Evolutionary conservation across 2,329 filamentous ascomycete species (phyloP).

Genomic region (Amauroascus verrucosus): DNA sequence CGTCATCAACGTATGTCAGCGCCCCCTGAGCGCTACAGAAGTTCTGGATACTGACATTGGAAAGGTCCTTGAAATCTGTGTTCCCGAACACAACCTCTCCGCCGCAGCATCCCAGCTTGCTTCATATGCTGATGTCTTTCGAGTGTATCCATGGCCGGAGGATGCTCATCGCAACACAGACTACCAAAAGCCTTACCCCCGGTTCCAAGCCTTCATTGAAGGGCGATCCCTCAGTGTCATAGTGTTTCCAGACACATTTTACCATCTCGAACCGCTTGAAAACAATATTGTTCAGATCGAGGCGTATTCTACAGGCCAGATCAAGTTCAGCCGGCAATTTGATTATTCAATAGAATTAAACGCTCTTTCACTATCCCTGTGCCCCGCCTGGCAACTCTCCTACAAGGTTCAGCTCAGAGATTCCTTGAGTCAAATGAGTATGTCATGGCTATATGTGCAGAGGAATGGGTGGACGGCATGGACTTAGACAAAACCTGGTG

Average conservation of each 20-base stretch:
- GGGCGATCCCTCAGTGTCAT: slow-evolving; percentile 1
- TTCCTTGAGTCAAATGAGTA: slow-evolving; percentile 9
- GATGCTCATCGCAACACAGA: slow-evolving; percentile 5
- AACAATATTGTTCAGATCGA: slow-evolving; percentile 12
- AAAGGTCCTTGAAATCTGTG: slow-evolving; percentile 13
- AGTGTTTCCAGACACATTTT: slow-evolving; percentile 12
- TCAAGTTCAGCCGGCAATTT: slow-evolving; percentile 13
- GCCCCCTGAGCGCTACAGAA: neutral
- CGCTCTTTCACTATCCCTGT: slow-evolving; percentile 13
- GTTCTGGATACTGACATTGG: slow-evolving; percentile 2
- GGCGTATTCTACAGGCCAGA: slow-evolving; percentile 5
- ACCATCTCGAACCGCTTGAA: slow-evolving; percentile 11
- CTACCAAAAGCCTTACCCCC: slow-evolving; percentile 8
- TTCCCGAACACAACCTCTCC: slow-evolving; percentile 9
- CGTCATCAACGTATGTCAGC: slow-evolving; percentile 7
- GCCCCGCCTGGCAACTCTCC: slow-evolving; percentile 9
- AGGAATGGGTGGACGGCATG: slow-evolving; percentile 14
- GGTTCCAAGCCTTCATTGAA: slow-evolving; percentile 14
- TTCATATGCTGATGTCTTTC: slow-evolving; percentile 12
- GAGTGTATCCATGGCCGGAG: slow-evolving; percentile 8
- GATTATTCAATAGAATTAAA: slow-evolving; percentile 10
- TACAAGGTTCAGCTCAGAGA: slow-evolving; percentile 10
- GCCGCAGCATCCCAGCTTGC: slow-evolving; percentile 10
- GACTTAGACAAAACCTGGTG: slow-evolving; percentile 13
- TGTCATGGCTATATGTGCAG: slow-evolving; percentile 9